Conservation (phyloP, 441 rosid genomes). For the Syzygium syzygioides region DNA sequence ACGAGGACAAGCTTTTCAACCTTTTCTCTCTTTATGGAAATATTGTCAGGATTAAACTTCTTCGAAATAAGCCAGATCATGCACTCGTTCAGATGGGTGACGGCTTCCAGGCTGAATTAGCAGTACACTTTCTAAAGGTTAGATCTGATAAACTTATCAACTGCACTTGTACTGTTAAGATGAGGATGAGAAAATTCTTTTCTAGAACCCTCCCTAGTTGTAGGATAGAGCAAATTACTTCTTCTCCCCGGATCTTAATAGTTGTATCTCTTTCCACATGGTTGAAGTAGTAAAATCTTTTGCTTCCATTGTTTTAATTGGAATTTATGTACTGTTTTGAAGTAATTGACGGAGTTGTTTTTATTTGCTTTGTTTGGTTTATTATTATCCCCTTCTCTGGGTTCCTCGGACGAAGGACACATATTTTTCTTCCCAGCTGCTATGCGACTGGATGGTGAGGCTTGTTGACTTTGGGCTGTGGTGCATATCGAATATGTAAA, state of each 20-base stretch:
- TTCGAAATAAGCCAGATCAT: conserved; percentile 96
- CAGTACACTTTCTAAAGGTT: conserved; percentile 95
- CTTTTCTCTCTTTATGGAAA: conserved; percentile 95
- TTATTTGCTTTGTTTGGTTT: neutral
- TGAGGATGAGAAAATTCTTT: neutral
- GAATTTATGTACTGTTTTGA: neutral
- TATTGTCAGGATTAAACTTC: conserved; percentile 89
- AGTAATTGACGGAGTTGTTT: neutral
- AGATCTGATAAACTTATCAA: conserved; percentile 4
- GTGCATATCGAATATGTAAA: neutral
- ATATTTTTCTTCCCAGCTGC: neutral
- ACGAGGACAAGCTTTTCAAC: conserved; percentile 94
- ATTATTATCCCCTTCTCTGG: neutral
- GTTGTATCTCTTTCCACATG: neutral
- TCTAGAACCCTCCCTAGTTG: neutral
- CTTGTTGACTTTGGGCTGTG: neutral
- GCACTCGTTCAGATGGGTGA: conserved; percentile 99
- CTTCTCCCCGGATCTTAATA: neutral
- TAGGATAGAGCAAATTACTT: neutral
- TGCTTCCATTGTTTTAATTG: neutral
- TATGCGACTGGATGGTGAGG: neutral
- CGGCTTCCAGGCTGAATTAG: conserved; percentile 96
- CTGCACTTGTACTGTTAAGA: neutral
- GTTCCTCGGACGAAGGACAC: neutral
- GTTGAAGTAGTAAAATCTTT: neutral